These are phyloP conservation scores for Tricholoma saponaceum DNA, from an alignment of 768 basidiomycete genomes.

Conservation along the genomic window DNA sequence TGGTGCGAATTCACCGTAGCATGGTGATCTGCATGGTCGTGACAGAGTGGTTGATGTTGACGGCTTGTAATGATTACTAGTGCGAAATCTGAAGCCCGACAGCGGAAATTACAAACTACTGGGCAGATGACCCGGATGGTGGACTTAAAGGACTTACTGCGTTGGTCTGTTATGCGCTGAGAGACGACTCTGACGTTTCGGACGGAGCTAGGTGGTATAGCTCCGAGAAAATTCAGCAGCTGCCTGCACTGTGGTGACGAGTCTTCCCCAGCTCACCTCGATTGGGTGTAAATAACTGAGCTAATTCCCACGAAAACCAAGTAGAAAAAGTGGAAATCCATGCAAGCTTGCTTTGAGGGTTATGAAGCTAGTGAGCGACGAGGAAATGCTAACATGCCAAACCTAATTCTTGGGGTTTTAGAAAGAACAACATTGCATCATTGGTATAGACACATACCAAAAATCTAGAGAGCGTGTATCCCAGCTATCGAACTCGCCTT, in stretches of 20 bases:
- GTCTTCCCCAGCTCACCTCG: not conserved
- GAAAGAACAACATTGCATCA: not conserved
- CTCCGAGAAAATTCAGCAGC: not conserved
- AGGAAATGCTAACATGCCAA: not conserved
- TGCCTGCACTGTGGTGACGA: not conserved
- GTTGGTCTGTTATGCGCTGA: not conserved
- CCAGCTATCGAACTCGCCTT: not conserved
- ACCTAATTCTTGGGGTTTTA: not conserved
- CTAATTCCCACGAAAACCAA: not conserved
- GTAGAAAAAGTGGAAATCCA: not conserved
- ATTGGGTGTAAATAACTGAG: not conserved
- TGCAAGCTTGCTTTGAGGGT: not conserved
- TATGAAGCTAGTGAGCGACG: not conserved
- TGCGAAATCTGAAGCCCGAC: not conserved
- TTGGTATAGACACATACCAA: not conserved
- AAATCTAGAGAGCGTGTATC: not conserved
- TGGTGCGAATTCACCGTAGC: not conserved
- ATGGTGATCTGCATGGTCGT: not conserved
- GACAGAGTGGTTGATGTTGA: not conserved
- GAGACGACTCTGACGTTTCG: not conserved
- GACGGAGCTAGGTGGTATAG: not conserved
- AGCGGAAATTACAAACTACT: not conserved
- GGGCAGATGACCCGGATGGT: not conserved
- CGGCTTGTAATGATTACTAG: not conserved
- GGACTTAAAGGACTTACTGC: not conserved